Evolutionary conservation across 257 asterid species (phyloP).

Genomic region (Eustoma russellianum): DNA sequence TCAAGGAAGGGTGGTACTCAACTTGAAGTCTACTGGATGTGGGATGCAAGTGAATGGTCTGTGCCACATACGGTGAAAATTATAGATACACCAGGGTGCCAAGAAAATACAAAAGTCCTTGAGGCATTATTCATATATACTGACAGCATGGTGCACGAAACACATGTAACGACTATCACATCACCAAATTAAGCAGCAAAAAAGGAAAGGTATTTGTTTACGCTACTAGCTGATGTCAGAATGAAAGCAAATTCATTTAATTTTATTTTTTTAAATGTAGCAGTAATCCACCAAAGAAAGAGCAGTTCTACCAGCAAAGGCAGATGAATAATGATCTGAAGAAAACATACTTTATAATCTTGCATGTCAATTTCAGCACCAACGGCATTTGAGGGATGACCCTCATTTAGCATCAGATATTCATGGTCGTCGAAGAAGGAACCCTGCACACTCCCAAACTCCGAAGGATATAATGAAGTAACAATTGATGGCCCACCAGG

Average conservation of each 20-base stretch:
- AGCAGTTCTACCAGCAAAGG: too few relatives aligned
- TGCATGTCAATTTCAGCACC: slow-evolving; percentile 33
- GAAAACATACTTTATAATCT: slow-evolving; percentile 50
- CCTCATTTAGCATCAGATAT: slow-evolving; percentile 23
- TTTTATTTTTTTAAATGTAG: background rate
- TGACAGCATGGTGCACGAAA: too few relatives aligned
- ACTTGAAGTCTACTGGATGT: too few relatives aligned
- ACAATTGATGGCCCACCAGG: slow-evolving; percentile 22
- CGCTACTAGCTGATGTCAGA: too few relatives aligned
- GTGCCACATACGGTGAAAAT: too few relatives aligned
- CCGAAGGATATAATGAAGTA: slow-evolving; percentile 22
- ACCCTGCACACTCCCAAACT: slow-evolving; percentile 23
- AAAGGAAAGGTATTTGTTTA: background rate
- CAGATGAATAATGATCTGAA: background rate
- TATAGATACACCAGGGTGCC: too few relatives aligned
- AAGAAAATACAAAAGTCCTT: too few relatives aligned
- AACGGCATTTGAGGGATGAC: slow-evolving; percentile 25
- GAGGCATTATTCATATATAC: too few relatives aligned
- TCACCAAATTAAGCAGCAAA: background rate
- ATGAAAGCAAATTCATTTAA: too few relatives aligned
- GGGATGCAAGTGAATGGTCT: too few relatives aligned
- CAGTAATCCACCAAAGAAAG: background rate
- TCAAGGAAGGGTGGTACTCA: too few relatives aligned
- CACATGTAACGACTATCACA: too few relatives aligned
- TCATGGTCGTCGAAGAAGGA: slow-evolving; percentile 26